These are phyloP conservation scores for Pyracantha coccinea DNA, from an alignment of 331 rosid species.

Conservation along the genomic window DNA sequence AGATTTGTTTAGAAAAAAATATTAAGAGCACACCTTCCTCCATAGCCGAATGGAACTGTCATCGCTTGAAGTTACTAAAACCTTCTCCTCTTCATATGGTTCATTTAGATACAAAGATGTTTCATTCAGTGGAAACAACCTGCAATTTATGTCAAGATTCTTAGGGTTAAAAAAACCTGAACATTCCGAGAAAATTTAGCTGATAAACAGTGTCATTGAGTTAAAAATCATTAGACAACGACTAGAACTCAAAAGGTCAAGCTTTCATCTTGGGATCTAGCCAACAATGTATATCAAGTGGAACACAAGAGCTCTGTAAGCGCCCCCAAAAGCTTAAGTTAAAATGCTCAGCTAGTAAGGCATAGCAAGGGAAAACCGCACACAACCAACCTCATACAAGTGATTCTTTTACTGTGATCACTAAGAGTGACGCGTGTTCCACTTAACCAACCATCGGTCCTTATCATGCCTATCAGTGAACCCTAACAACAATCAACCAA, in stretches of 20 bases:
- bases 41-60: conserved; percentile 74
- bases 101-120: conserved; percentile 31
- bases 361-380: background rate
- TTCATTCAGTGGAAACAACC: conserved; percentile 56
- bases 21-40: conserved; percentile 54
- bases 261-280: no score
- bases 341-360: background rate
- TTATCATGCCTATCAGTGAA: conserved; percentile 21
- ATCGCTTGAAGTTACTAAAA: conserved; percentile 72
- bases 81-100: conserved; percentile 25
- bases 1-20: background rate
- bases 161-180: background rate
- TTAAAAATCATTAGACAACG: no score
- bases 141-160: conserved; percentile 27
- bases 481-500: conserved; percentile 35
- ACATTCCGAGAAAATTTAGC: no score
- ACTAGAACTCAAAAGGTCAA: no score
- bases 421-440: conserved; percentile 3
- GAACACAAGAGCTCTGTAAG: no score
- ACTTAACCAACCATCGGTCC: conserved; percentile 13
- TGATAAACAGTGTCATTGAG: no score
- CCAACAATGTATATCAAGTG: no score
- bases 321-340: background rate
- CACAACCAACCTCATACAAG: conserved; percentile 61
- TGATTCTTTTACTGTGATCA: conserved; percentile 64